Conservation (phyloP, 352 stramenopile genomes). For the Saprolegnia parasitica region DNA sequence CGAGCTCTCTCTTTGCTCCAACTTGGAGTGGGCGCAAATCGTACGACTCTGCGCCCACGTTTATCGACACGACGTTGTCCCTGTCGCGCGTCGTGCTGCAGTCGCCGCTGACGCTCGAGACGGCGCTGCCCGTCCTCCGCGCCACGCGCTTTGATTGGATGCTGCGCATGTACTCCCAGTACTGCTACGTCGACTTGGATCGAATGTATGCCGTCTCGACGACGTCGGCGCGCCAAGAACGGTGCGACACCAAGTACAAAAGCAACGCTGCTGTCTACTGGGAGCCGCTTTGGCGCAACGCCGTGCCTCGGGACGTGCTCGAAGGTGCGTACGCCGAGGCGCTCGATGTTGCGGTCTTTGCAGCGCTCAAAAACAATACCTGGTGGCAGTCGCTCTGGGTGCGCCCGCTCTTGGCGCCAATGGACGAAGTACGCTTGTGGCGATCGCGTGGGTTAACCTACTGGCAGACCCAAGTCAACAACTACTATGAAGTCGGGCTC, state of each 20-base stretch:
- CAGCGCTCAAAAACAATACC: not conserved
- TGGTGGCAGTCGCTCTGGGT: not conserved
- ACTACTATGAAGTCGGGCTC: not conserved
- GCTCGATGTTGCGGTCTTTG: not conserved
- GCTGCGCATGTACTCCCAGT: not conserved
- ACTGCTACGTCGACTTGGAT: constrained; percentile 21
- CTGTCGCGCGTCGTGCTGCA: not conserved
- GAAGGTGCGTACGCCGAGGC: not conserved
- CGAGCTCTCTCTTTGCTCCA: not conserved
- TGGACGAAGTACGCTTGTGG: not conserved
- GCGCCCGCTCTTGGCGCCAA: not conserved
- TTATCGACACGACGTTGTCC: not conserved
- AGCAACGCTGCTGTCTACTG: constrained; percentile 20
- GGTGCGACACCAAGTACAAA: not conserved
- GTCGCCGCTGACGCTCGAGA: not conserved
- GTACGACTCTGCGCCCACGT: not conserved
- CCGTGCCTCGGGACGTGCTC: not conserved
- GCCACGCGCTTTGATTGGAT: constrained; percentile 1
- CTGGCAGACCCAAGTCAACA: constrained; percentile 18
- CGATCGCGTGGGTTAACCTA: not conserved
- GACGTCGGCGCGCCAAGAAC: constrained; percentile 9
- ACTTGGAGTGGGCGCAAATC: not conserved
- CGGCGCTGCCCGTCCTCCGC: not conserved
- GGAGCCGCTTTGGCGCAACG: constrained; percentile 15
- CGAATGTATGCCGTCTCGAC: not conserved